Percentiles rank a stretch among this genome's conserved stretches.
Conservation (phyloP, 2,329 filamentous ascomycete species). For the Xylaria sp. region DNA sequence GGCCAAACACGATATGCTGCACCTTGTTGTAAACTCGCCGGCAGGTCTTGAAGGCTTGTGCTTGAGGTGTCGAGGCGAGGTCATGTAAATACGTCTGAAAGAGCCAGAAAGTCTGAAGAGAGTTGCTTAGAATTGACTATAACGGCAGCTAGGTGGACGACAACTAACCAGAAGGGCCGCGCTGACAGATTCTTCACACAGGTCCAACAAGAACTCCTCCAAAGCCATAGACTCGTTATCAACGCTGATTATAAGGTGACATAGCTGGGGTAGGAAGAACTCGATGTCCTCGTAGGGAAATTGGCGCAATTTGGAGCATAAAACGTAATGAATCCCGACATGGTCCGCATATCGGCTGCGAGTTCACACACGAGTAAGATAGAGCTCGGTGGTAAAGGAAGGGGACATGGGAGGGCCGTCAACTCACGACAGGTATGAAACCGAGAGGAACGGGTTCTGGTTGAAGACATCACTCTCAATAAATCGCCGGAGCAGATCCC, state of each 20-base stretch:
- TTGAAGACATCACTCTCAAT: constrained; percentile 95
- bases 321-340: constrained; percentile 87
- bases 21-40: constrained; percentile 86
- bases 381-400: constrained; percentile 11
- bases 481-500: constrained; percentile 88
- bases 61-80: constrained; percentile 75
- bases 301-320: constrained; percentile 86
- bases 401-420: constrained; percentile 8
- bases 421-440: constrained; percentile 84
- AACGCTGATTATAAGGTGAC: constrained; percentile 85
- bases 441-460: constrained; percentile 85
- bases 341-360: constrained; percentile 84
- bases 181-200: constrained; percentile 87
- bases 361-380: constrained; percentile 15
- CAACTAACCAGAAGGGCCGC: constrained; percentile 76
- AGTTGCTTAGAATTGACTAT: constrained; percentile 34
- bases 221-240: constrained; percentile 91
- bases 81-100: constrained; percentile 89
- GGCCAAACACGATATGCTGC: constrained; percentile 84
- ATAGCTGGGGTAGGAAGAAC: constrained; percentile 88
- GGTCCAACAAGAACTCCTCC: constrained; percentile 84
- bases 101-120: constrained; percentile 79
- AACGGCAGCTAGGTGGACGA: constrained; percentile 20
- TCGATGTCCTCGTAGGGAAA: constrained; percentile 92
- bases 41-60: constrained; percentile 80